phyloP scores from a whole-genome alignment of 2,329 filamentous ascomycete genomes.

The Orbilia brochopaga region DNA sequence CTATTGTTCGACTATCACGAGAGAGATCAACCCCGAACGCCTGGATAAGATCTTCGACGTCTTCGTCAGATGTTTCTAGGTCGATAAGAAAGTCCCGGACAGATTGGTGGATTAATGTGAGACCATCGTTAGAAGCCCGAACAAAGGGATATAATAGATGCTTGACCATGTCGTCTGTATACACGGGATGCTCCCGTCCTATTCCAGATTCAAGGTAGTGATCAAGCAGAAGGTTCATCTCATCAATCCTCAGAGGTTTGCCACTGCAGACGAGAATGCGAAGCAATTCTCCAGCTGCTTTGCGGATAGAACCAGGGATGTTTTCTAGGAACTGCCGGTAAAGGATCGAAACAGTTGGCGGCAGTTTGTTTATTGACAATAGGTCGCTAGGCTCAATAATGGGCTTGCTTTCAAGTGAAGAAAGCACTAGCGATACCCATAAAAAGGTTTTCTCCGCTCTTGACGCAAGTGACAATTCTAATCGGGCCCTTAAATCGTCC shows the following conservation, averaged over 20 bases:
- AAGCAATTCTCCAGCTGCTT: constrained; percentile 2
- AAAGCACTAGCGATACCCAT: constrained; percentile 10
- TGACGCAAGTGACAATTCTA: constrained; percentile 6
- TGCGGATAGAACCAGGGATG: neutral
- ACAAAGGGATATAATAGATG: constrained; percentile 20
- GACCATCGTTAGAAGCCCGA: neutral
- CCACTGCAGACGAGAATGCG: constrained; percentile 9
- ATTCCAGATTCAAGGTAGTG: neutral
- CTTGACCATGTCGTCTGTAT: constrained; percentile 20
- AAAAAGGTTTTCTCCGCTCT: constrained; percentile 15
- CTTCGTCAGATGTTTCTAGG: neutral
- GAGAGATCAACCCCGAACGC: constrained; percentile 11
- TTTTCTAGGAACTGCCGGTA: constrained; percentile 10
- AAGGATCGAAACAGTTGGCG: neutral
- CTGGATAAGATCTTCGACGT: neutral
- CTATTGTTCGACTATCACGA: constrained; percentile 5
- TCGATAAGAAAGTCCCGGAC: constrained; percentile 20
- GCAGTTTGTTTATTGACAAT: neutral
- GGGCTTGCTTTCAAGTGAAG: neutral
- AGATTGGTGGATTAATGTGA: constrained; percentile 12
- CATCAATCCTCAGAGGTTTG: constrained; percentile 7
- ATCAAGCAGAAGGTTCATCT: constrained; percentile 9
- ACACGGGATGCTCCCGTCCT: constrained; percentile 11
- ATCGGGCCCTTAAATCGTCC: neutral
- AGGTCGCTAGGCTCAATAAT: neutral